Percentiles rank a stretch among this genome's conserved stretches.
These are phyloP conservation scores for Talaromyces borbonicus DNA, from an alignment of 495 filamentous ascomycete genomes.

Conservation along the genomic window DNA sequence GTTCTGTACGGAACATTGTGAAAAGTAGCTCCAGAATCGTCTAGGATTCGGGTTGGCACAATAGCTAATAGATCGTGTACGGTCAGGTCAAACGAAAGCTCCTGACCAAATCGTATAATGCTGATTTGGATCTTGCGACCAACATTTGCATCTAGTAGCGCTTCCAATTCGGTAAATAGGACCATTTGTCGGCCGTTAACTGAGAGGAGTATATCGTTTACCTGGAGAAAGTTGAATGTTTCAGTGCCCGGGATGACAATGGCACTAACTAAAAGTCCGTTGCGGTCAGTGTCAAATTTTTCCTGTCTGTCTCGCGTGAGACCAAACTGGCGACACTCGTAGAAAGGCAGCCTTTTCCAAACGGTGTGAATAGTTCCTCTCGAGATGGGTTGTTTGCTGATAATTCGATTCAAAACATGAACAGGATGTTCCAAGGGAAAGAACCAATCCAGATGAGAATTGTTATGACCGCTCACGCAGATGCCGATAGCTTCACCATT, in stretches of 20 bases:
- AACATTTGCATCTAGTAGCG: background rate
- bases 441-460: slow-evolving; percentile 4
- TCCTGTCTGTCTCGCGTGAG: slow-evolving; percentile 2
- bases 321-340: slow-evolving; percentile 5
- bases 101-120: background rate
- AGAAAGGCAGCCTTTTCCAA: slow-evolving; percentile 2
- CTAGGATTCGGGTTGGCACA: background rate
- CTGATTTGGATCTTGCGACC: slow-evolving; percentile 1
- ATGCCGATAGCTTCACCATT: slow-evolving; percentile 4
- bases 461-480: slow-evolving; percentile 6
- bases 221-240: slow-evolving; percentile 1
- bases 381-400: background rate
- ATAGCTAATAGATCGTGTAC: slow-evolving; percentile 6
- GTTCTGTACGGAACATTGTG: slow-evolving; percentile 6
- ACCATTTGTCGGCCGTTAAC: background rate
- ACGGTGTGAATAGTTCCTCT: slow-evolving; percentile 6
- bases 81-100: background rate
- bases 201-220: slow-evolving; percentile 4
- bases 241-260: slow-evolving; percentile 3
- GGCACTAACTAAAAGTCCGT: slow-evolving; percentile 1
- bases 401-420: background rate
- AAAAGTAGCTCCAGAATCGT: background rate
- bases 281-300: slow-evolving; percentile 1
- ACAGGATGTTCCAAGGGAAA: background rate
- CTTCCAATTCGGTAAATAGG: background rate